Evolutionary conservation across 257 asterid species (phyloP).

Genomic region (Primulina eburnea): DNA sequence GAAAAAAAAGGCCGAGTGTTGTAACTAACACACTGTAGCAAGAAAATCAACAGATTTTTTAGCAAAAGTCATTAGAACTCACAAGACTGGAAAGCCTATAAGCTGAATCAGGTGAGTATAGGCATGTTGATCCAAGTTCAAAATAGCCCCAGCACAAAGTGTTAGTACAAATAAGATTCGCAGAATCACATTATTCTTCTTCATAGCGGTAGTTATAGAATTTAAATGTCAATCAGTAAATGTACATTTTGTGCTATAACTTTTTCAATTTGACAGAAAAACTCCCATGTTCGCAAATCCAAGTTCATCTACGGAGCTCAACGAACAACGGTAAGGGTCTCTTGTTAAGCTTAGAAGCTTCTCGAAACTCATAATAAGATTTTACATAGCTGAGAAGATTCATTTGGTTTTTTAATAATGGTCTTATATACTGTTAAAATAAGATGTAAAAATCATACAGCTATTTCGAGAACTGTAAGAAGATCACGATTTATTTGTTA

Average conservation of each 20-base stretch:
- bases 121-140: background rate
- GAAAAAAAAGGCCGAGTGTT: background rate
- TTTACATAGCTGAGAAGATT: background rate
- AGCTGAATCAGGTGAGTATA: background rate
- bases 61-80: background rate
- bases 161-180: background rate
- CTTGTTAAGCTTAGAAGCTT: too few relatives aligned
- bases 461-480: background rate
- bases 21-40: constrained; percentile 11
- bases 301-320: too few relatives aligned
- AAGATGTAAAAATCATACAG: background rate
- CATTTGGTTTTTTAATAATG: background rate
- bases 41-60: background rate
- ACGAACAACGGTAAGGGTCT: too few relatives aligned
- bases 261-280: too few relatives aligned
- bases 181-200: background rate
- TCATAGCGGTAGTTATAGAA: background rate
- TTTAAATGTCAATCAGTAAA: too few relatives aligned
- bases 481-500: background rate
- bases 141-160: background rate
- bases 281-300: too few relatives aligned
- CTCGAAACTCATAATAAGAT: too few relatives aligned
- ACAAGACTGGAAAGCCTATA: background rate
- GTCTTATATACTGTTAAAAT: background rate
- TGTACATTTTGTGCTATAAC: background rate